Conservation (phyloP, 306 rosid genomes). For the Alnus glutinosa region DNA sequence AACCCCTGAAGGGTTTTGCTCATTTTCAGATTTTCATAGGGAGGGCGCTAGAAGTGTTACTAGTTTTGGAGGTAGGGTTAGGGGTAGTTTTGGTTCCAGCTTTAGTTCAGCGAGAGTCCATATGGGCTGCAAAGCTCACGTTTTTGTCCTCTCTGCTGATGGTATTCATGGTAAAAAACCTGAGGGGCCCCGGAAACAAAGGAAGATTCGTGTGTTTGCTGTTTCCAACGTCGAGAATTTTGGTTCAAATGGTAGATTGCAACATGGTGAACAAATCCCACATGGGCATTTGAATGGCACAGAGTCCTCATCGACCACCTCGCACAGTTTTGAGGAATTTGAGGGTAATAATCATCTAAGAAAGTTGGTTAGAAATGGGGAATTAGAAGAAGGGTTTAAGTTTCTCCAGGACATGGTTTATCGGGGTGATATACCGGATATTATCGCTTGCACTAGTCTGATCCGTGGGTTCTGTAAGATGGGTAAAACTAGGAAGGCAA, state of each 20-base stretch:
- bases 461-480: constrained; percentile 79
- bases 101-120: constrained; percentile 20
- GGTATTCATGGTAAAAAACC: constrained; percentile 25
- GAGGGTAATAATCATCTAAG: constrained; percentile 62
- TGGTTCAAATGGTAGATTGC: constrained; percentile 54
- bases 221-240: constrained; percentile 47
- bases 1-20: constrained; percentile 47
- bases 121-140: constrained; percentile 37
- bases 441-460: constrained; percentile 70
- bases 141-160: constrained; percentile 31
- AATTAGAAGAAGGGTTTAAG: constrained; percentile 66
- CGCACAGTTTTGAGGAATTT: constrained; percentile 49
- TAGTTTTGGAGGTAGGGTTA: constrained; percentile 32
- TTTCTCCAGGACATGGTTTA: constrained; percentile 60
- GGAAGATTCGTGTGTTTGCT: constrained; percentile 38
- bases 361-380: constrained; percentile 60
- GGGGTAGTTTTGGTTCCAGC: constrained; percentile 23
- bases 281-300: constrained; percentile 34
- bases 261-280: constrained; percentile 27
- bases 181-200: constrained; percentile 21
- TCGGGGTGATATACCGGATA: constrained; percentile 74
- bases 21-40: constrained; percentile 42
- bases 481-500: constrained; percentile 67
- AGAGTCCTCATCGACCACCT: constrained; percentile 28
- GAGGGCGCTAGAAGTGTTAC: constrained; percentile 13